Percentiles rank a stretch among this genome's conserved stretches.
Conservation (phyloP, 805 yeast genomes). For the Yarrowia hollandica region DNA sequence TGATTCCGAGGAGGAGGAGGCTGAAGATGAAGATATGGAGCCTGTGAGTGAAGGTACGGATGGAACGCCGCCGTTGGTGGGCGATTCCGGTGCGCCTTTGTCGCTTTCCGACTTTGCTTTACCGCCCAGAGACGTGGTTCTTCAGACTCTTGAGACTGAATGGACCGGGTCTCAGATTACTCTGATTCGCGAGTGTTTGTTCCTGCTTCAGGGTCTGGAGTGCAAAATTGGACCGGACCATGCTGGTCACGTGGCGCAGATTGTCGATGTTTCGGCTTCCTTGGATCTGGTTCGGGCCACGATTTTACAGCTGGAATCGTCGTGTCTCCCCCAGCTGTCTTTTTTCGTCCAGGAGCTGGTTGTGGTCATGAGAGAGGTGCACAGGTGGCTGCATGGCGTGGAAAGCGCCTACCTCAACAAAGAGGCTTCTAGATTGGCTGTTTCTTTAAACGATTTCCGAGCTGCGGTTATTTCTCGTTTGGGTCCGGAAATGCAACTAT, state of each 20-base stretch:
- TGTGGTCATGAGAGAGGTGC: not conserved
- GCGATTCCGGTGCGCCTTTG: not conserved
- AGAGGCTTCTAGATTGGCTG: constrained; percentile 3
- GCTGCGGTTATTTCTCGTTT: not conserved
- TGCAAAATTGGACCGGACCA: not conserved
- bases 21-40: not conserved
- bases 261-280: not conserved
- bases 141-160: not conserved
- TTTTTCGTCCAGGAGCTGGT: constrained; percentile 3
- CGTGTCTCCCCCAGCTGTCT: not conserved
- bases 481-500: not conserved
- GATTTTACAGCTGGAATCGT: not conserved
- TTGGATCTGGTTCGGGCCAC: not conserved
- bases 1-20: constrained; percentile 3
- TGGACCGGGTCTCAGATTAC: not conserved
- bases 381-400: not conserved
- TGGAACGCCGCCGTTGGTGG: not conserved
- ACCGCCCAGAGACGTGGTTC: not conserved
- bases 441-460: constrained; percentile 12
- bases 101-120: not conserved
- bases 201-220: constrained; percentile 3
- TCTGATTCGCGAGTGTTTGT: constrained; percentile 7
- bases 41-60: not conserved
- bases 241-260: constrained; percentile 13
- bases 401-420: constrained; percentile 3